Evolutionary conservation across 2,329 filamentous ascomycete species (phyloP), one percentile per base, ranked within the genome.

Genomic region (Apiospora saccharicola): DNA sequence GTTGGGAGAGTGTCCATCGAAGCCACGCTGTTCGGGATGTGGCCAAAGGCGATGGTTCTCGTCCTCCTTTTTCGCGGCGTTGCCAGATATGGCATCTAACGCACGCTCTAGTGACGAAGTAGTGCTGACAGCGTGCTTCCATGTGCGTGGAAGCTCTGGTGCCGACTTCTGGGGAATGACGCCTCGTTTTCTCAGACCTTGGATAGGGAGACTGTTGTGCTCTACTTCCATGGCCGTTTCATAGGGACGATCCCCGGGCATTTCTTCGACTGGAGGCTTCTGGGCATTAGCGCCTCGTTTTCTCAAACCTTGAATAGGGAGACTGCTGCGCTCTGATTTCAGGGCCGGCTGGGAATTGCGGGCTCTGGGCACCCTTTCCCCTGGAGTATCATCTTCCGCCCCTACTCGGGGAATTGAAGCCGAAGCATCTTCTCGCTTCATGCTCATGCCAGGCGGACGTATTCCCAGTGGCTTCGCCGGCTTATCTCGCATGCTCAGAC

Each of bases 101-200:
- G 80, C 80, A 61, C 76, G 72, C 61, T 81, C 79, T 44, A 81
- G 73, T 19, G 81, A 82, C 13, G 81, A 81, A 51, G 75, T 69
- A 46, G 74, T 79, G 57, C 76, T 76, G 19, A 74, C 71, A 8
- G 78, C 78, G 69, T 78, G 74, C 64, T 74, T 78, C 67, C 80
- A 79, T n/a, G 77, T 75, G 41, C 74, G 79, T 16, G 81, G 80
- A 5, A 82, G 73, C 30, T 78, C 78, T 26, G 77, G 77, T 30
- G 76, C 71, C 14, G 76, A 80, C 13, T 26, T 24, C 22, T 47
- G 41, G 8, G 34, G 19, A 41, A 5, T 4, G 5, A 12, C 7
- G 19, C 13, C 34, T 64, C 1, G 30, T 41, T 41, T 34, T 37
- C 22, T 41, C 19, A 22, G 13, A n/a, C 19, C 19, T 4, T 64